Evolutionary conservation across 1,139 yeast genomes (phyloP).

Genomic region (Pneumocystis wakefieldiae): DNA sequence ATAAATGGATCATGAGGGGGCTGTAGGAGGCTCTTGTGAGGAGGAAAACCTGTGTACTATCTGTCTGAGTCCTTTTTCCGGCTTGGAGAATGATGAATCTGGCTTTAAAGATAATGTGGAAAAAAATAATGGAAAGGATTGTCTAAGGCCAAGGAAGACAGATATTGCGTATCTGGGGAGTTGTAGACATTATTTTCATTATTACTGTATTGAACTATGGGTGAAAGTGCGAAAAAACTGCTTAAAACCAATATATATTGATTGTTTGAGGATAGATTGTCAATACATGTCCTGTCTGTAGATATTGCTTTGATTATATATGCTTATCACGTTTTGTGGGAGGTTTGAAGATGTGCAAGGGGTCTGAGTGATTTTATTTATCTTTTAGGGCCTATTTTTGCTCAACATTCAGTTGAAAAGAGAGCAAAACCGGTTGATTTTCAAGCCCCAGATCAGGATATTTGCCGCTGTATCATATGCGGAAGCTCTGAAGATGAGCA

Average conservation of each 20-base stretch:
- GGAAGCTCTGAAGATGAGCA: conserved; percentile 21
- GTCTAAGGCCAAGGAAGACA: not conserved
- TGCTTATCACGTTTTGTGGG: not conserved
- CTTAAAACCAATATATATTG: not conserved
- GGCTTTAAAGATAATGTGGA: not conserved
- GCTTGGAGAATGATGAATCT: not conserved
- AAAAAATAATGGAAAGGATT: not conserved
- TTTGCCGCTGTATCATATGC: conserved; percentile 20
- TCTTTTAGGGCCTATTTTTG: not conserved
- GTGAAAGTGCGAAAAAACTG: not conserved
- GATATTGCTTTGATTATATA: not conserved
- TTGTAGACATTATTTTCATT: not conserved
- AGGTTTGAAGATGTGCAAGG: not conserved
- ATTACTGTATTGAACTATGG: not conserved
- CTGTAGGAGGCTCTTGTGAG: too few relatives aligned
- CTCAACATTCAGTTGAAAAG: not conserved
- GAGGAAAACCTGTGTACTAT: not conserved
- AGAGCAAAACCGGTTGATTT: not conserved
- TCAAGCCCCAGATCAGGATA: not conserved
- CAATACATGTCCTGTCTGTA: not conserved
- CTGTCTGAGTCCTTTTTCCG: not conserved
- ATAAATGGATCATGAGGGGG: not conserved
- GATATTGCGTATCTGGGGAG: not conserved
- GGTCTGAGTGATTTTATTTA: not conserved
- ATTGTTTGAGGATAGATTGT: not conserved